These are phyloP conservation scores for Amylostereum areolatum DNA, from an alignment of 1,284 basidiomycete species.

Conservation along the genomic window DNA sequence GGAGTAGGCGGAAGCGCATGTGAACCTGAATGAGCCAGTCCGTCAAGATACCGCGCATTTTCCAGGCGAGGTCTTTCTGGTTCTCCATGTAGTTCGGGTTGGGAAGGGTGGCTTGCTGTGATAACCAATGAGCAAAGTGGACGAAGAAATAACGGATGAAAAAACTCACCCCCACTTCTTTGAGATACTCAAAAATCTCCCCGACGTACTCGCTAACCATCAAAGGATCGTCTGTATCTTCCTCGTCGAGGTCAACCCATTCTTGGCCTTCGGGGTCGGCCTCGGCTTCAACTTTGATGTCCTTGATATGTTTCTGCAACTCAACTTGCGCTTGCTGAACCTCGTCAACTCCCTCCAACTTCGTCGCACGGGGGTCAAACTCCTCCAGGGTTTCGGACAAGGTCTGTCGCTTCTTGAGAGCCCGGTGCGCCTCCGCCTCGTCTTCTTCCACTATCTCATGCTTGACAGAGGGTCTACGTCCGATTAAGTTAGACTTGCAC, in stretches of 20 bases:
- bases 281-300: slow-evolving; percentile 38
- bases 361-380: too few relatives aligned
- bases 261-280: slow-evolving; percentile 55
- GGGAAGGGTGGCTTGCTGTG: slow-evolving; percentile 75
- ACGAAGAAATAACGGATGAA: neutral
- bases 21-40: slow-evolving; percentile 99
- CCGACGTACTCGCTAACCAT: slow-evolving; percentile 97
- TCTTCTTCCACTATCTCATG: slow-evolving; percentile 35
- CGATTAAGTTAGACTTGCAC: slow-evolving; percentile 13
- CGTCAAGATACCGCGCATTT: slow-evolving; percentile 90
- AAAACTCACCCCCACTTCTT: slow-evolving; percentile 54
- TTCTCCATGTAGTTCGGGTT: slow-evolving; percentile 87
- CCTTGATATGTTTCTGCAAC: slow-evolving; percentile 17
- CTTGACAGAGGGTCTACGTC: neutral
- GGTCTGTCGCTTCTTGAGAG: slow-evolving; percentile 66
- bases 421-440: slow-evolving; percentile 37
- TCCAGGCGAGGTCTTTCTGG: slow-evolving; percentile 89
- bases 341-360: slow-evolving; percentile 29
- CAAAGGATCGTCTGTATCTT: slow-evolving; percentile 87
- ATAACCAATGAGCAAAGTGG: slow-evolving; percentile 3
- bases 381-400: slow-evolving; percentile 64
- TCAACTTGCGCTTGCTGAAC: slow-evolving; percentile 19
- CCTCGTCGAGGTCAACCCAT: slow-evolving; percentile 90
- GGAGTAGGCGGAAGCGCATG: slow-evolving; percentile 87
- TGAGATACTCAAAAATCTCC: slow-evolving; percentile 93